Conservation (phyloP, 1,139 yeast species). For the Ashbya aceris region DNA sequence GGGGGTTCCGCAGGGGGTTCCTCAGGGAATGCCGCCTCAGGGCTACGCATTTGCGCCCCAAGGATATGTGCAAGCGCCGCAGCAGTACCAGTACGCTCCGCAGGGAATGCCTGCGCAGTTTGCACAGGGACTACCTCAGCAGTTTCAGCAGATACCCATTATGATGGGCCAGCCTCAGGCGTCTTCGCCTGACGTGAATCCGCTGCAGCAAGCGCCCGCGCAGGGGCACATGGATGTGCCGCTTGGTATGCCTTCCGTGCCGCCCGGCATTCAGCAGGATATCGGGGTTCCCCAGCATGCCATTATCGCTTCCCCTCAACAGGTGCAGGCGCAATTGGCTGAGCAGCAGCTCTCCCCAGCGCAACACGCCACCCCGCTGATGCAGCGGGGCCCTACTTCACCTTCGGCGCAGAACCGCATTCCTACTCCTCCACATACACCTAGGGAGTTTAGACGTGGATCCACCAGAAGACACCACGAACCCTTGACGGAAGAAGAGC, state of each 20-base stretch:
- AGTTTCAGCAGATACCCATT: conserved; percentile 14
- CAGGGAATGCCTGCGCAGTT: conserved; percentile 6
- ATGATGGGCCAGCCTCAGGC: conserved; percentile 10
- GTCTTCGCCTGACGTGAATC: conserved; percentile 6
- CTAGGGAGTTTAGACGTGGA: conserved; percentile 15
- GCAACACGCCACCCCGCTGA: neutral
- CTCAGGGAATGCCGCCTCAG: conserved; percentile 8
- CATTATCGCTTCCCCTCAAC: conserved; percentile 5
- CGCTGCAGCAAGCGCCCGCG: conserved; percentile 16
- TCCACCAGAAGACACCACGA: conserved; percentile 25
- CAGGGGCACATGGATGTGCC: conserved; percentile 12
- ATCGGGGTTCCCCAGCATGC: conserved; percentile 6
- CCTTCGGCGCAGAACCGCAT: conserved; percentile 6
- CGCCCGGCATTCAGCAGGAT: conserved; percentile 5
- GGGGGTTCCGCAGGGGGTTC: conserved; percentile 8
- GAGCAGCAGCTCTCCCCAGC: conserved; percentile 1
- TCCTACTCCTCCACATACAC: conserved; percentile 11
- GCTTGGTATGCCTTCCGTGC: conserved; percentile 12
- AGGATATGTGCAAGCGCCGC: conserved; percentile 6
- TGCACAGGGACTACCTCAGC: conserved; percentile 5
- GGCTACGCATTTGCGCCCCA: conserved; percentile 7
- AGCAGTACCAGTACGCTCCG: conserved; percentile 4
- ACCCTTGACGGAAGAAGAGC: conserved; percentile 42
- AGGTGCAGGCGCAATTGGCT: conserved; percentile 8
- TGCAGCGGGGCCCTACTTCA: conserved; percentile 1